Evolutionary conservation across 192 early-diverging fungal genomes (phyloP), one percentile per base, ranked within the genome.

Genomic region (Martensiomyces pterosporus): DNA sequence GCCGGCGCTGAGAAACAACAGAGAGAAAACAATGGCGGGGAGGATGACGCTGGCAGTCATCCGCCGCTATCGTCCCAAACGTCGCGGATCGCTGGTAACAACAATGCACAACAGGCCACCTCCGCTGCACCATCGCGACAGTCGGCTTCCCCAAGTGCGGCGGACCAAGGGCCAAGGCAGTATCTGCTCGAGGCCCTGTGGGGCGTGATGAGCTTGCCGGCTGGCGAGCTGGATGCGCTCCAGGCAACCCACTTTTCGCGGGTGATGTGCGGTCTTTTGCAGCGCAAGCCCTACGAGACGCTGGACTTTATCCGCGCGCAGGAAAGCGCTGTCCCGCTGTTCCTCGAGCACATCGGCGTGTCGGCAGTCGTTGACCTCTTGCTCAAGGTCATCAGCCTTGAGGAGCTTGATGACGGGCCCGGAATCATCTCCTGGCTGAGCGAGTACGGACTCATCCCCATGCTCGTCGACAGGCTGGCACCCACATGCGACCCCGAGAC

Each of bases 401-500:
- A 93, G 40, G 94, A 98, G 53, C 73, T 91, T 15, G 82, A 87
- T 13, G 87, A 91, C 53, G 92, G 86, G 2, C 77, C 81, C 14
- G 89, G 91, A 14, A 82, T 93, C 39, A 86, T 94, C 21, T 83
- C 88, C 83, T 98, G 94, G 94, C 79, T 98, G 36, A 86, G 84
- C 61, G 78, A 82, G 29, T 64, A 91, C 66, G 79, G 83, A 5
- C 75, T 98, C n/a, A 76, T 96, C 35, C 73, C 80, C 15, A 78
- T 66, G 45, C 77, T 96, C 15, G 82, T 98, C 21, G 81, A 80
- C 38, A 79, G 82, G 13, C 60, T 98, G 59, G 85, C 93, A 36
- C 92, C 93, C 0, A 69, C 77, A 33, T 57, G 82, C 43, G 90
- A 93, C 57, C 64, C 81, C 24, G 94, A 95, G 77, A 77, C 78